Conservation (phyloP, 495 filamentous ascomycete species). For the Penicillium tannophilum region DNA sequence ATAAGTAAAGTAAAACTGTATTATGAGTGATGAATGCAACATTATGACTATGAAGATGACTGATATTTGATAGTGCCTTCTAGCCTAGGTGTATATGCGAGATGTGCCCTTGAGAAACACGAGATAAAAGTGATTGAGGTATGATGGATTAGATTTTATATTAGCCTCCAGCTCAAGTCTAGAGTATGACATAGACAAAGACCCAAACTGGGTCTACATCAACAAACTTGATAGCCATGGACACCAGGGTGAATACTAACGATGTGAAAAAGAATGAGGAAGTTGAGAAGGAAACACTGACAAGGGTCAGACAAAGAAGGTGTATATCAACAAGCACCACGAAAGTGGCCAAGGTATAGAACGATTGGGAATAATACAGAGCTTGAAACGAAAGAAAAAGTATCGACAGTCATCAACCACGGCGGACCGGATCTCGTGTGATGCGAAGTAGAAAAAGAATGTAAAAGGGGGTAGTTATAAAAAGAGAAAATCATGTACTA, state of each 20-base stretch:
- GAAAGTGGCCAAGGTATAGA: constrained; percentile 12
- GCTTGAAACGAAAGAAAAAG: constrained; percentile 14
- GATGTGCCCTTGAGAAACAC: neutral
- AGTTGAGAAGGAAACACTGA: neutral
- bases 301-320: constrained; percentile 2
- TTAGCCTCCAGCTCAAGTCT: constrained; percentile 15
- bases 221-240: neutral
- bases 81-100: neutral
- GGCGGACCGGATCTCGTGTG: neutral
- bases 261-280: constrained; percentile 6
- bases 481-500: constrained; percentile 19
- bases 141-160: constrained; percentile 22
- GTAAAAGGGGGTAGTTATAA: constrained; percentile 4
- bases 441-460: constrained; percentile 1
- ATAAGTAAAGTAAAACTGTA: constrained; percentile 2
- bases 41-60: neutral
- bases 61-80: neutral
- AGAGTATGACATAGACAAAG: constrained; percentile 14
- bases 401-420: constrained; percentile 15
- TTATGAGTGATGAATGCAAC: constrained; percentile 19
- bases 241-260: constrained; percentile 1
- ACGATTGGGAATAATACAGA: constrained; percentile 25
- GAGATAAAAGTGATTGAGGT: constrained; percentile 1
- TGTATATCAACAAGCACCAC: neutral
- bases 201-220: constrained; percentile 5